Conservation (phyloP, 2,329 filamentous ascomycete species). For the Aplosporella prunicola region DNA sequence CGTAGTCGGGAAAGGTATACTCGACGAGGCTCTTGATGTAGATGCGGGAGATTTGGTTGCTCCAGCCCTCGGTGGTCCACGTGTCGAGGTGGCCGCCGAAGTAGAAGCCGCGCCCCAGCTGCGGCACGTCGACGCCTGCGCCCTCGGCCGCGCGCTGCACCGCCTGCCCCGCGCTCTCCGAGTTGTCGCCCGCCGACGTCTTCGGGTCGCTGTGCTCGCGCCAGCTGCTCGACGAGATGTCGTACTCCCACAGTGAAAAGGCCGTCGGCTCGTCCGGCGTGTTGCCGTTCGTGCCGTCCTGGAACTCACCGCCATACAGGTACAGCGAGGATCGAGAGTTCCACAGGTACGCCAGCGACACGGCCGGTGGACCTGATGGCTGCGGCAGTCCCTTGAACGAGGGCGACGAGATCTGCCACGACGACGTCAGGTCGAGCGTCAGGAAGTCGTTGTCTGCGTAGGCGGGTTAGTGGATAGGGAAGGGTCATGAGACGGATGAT, state of each 20-base stretch:
- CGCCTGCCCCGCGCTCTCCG: slow-evolving; percentile 44
- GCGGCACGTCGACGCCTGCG: slow-evolving; percentile 59
- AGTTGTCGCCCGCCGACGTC: slow-evolving; percentile 55
- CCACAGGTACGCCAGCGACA: slow-evolving; percentile 69
- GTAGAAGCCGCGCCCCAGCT: slow-evolving; percentile 64
- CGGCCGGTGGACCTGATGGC: slow-evolving; percentile 59
- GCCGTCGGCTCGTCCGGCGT: slow-evolving; percentile 48
- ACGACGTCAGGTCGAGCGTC: slow-evolving; percentile 59
- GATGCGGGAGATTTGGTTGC: slow-evolving; percentile 50
- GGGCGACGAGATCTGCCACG: slow-evolving; percentile 60
- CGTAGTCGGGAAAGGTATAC: slow-evolving; percentile 63
- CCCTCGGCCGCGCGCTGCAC: slow-evolving; percentile 66
- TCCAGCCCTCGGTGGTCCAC: slow-evolving; percentile 57
- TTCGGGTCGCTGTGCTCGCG: slow-evolving; percentile 51
- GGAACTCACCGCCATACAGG: slow-evolving; percentile 66
- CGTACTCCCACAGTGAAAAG: slow-evolving; percentile 62
- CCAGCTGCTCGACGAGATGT: slow-evolving; percentile 52
- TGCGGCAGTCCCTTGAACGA: slow-evolving; percentile 52
- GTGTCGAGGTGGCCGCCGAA: slow-evolving; percentile 68
- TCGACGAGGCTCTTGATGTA: slow-evolving; percentile 68
- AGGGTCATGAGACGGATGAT: slow-evolving; percentile 10
- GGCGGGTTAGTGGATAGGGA: slow-evolving; percentile 6
- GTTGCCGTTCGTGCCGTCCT: slow-evolving; percentile 34
- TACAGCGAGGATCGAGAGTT: slow-evolving; percentile 60
- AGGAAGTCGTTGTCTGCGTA: slow-evolving; percentile 59